A percentile compares a stretch with the other conserved stretches of the same genome.
Evolutionary conservation across 331 rosid genomes (phyloP).

Genomic region (Quercus tomentella): DNA sequence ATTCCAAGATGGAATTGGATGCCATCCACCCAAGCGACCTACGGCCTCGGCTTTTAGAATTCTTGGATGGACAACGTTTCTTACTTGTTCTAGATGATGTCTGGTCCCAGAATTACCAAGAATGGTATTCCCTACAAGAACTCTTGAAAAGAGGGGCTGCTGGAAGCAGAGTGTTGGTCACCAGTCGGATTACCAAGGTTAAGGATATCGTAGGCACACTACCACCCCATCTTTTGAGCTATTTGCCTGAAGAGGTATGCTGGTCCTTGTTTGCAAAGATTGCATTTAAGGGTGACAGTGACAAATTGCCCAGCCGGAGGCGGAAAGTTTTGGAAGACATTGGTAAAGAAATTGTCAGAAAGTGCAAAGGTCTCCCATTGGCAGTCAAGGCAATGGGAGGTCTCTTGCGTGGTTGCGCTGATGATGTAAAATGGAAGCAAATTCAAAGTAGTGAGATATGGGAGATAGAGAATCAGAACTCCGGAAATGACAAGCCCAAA

Average conservation of each 20-base stretch:
- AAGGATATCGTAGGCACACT: background rate
- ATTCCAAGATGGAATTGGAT: background rate
- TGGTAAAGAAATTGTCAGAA: background rate
- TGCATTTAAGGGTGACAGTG: background rate
- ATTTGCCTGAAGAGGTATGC: background rate
- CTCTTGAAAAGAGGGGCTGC: background rate
- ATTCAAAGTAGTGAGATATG: constrained; percentile 3
- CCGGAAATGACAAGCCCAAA: background rate
- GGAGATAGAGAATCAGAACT: background rate
- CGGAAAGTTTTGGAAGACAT: background rate
- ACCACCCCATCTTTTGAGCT: background rate
- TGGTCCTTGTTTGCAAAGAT: background rate
- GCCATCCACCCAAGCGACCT: background rate
- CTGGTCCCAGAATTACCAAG: background rate
- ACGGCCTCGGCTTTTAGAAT: background rate
- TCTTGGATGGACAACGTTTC: background rate
- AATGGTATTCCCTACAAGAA: background rate
- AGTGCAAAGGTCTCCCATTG: background rate
- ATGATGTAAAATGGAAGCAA: background rate
- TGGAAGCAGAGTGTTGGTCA: background rate
- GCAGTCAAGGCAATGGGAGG: background rate
- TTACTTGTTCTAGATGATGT: background rate
- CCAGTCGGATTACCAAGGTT: background rate
- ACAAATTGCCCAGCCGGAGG: background rate
- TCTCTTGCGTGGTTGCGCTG: background rate